A percentile compares a stretch with the other conserved stretches of the same genome.
Evolutionary conservation across 768 basidiomycete genomes (phyloP).

Genomic region (Gautieria morchelliformis): DNA sequence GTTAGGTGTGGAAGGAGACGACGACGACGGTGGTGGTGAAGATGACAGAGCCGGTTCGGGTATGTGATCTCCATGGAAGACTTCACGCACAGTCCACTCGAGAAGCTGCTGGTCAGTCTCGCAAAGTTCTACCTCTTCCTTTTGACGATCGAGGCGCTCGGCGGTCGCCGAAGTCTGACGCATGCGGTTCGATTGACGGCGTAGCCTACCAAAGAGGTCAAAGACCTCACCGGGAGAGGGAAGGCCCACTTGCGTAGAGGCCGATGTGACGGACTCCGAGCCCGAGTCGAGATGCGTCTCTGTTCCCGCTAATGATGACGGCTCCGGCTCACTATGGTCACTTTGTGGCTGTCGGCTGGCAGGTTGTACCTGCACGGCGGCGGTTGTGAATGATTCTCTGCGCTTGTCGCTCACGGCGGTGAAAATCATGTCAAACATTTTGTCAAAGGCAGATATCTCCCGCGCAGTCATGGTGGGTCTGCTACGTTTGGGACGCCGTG

Average conservation of each 20-base stretch:
- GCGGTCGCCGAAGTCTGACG: conserved; percentile 44
- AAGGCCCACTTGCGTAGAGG: conserved; percentile 17
- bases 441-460: conserved; percentile 57
- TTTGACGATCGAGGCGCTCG: conserved; percentile 54
- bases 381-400: not conserved
- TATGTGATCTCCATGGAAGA: conserved; percentile 42
- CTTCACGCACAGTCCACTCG: conserved; percentile 58
- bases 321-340: conserved; percentile 10
- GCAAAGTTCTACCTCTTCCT: conserved; percentile 65
- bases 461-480: conserved; percentile 49
- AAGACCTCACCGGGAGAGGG: conserved; percentile 18
- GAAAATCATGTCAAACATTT: conserved; percentile 69
- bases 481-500: conserved; percentile 7
- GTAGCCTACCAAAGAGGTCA: conserved; percentile 48
- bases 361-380: not conserved
- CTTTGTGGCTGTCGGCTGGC: conserved; percentile 14
- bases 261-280: conserved; percentile 6
- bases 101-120: conserved; percentile 60
- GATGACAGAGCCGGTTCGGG: not conserved
- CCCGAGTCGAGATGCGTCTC: not conserved
- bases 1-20: not conserved
- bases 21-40: not conserved
- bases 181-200: conserved; percentile 38
- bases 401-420: conserved; percentile 32
- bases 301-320: conserved; percentile 11